Conservation (phyloP, 1,284 basidiomycete genomes). For the Boletus semigastroideus region DNA sequence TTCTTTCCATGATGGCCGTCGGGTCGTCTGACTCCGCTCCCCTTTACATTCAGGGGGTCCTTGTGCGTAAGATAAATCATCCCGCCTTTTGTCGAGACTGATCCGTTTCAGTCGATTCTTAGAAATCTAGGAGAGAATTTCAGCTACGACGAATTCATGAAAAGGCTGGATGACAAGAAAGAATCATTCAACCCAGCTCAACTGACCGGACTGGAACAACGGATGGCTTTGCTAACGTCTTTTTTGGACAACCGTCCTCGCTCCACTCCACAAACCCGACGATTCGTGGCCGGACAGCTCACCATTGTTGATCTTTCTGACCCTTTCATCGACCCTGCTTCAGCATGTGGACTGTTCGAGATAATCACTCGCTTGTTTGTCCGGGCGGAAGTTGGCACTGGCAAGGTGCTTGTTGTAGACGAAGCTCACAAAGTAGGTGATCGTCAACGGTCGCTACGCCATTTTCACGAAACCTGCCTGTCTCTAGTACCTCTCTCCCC, state of each 20-base stretch:
- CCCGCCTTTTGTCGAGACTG: slow-evolving; percentile 7
- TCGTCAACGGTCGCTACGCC: background rate
- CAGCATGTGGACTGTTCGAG: slow-evolving; percentile 70
- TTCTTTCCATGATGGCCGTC: slow-evolving; percentile 68
- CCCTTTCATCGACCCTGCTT: slow-evolving; percentile 65
- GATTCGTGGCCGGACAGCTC: slow-evolving; percentile 54
- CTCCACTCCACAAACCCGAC: slow-evolving; percentile 15
- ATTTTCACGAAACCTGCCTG: background rate
- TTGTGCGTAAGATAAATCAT: slow-evolving; percentile 40
- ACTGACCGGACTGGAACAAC: slow-evolving; percentile 52
- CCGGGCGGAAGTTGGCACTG: slow-evolving; percentile 57
- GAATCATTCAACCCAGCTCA: slow-evolving; percentile 54
- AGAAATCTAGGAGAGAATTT: slow-evolving; percentile 50
- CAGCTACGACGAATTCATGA: slow-evolving; percentile 46
- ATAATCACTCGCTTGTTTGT: slow-evolving; percentile 66
- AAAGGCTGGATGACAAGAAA: slow-evolving; percentile 46
- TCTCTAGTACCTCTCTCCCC: slow-evolving; percentile 56
- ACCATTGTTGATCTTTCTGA: slow-evolving; percentile 70
- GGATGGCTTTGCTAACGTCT: slow-evolving; percentile 53
- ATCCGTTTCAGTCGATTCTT: slow-evolving; percentile 36
- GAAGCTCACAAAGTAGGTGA: slow-evolving; percentile 68
- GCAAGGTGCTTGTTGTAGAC: slow-evolving; percentile 71
- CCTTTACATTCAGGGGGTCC: slow-evolving; percentile 62
- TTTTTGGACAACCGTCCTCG: slow-evolving; percentile 42
- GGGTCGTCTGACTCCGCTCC: slow-evolving; percentile 59